These are phyloP conservation scores for Tolypocladium album DNA, from an alignment of 2,329 filamentous ascomycete genomes.

Conservation along the genomic window DNA sequence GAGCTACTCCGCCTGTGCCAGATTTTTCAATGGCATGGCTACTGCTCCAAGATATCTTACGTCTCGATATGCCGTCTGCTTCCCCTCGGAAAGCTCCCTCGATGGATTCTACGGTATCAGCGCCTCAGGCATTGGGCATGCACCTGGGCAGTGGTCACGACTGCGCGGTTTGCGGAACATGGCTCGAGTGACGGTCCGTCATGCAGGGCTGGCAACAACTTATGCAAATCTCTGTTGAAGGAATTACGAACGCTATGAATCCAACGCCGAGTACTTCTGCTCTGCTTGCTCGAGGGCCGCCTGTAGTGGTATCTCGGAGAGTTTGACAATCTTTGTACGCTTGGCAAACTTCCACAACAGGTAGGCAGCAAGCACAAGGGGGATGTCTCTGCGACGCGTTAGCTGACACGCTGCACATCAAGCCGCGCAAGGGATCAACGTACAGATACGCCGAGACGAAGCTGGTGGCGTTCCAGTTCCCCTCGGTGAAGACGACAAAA, in stretches of 20 bases:
- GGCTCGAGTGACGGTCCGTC: too few species aligned
- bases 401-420: slow-evolving; percentile 2
- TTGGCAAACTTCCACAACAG: slow-evolving; percentile 56
- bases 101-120: too few species aligned
- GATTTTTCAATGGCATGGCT: too few species aligned
- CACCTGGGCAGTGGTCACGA: too few species aligned
- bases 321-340: slow-evolving; percentile 42
- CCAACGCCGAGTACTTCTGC: slow-evolving; percentile 5
- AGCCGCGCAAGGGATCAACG: slow-evolving; percentile 16
- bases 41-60: too few species aligned
- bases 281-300: slow-evolving; percentile 40
- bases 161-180: too few species aligned
- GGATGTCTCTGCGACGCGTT: slow-evolving; percentile 38
- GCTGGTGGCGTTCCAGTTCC: slow-evolving; percentile 43
- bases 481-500: slow-evolving; percentile 50
- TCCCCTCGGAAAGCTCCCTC: too few species aligned
- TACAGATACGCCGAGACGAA: slow-evolving; percentile 55
- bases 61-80: too few species aligned
- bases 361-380: slow-evolving; percentile 45
- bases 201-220: too few species aligned
- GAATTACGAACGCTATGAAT: slow-evolving; percentile 1
- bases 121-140: too few species aligned
- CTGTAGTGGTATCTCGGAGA: slow-evolving; percentile 39
- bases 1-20: too few species aligned
- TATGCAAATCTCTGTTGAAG: background rate